Evolutionary conservation across 495 filamentous ascomycete genomes (phyloP).

Genomic region (Arthonia radiata): DNA sequence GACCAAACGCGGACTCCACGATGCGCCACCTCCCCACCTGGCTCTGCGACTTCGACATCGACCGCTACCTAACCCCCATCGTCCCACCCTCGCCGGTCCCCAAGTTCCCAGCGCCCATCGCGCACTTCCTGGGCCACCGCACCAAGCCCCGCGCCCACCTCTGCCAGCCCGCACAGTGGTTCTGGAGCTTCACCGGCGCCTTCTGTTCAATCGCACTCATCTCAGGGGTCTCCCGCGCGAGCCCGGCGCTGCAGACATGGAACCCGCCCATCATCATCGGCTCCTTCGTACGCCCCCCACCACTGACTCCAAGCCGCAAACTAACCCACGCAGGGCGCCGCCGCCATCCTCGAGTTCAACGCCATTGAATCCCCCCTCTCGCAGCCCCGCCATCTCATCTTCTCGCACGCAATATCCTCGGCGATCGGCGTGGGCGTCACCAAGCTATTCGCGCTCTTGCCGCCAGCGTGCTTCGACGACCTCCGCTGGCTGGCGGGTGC

Average conservation of each 20-base stretch:
- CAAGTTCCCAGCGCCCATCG: slow-evolving; percentile 19
- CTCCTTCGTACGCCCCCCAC: slow-evolving; percentile 11
- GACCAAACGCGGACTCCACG: too few species aligned
- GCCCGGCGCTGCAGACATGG: slow-evolving; percentile 13
- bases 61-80: slow-evolving; percentile 36
- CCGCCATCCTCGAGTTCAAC: slow-evolving; percentile 51
- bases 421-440: slow-evolving; percentile 38
- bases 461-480: slow-evolving; percentile 22
- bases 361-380: slow-evolving; percentile 64
- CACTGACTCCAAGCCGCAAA: not conserved
- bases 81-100: slow-evolving; percentile 26
- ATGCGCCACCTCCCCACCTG: too few species aligned
- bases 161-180: slow-evolving; percentile 24
- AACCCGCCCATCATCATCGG: slow-evolving; percentile 18
- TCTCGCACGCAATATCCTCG: slow-evolving; percentile 46
- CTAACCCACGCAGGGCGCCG: slow-evolving; percentile 34
- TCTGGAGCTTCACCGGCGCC: slow-evolving; percentile 29
- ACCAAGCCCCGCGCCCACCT: slow-evolving; percentile 8
- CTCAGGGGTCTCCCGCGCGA: slow-evolving; percentile 16
- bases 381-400: slow-evolving; percentile 53
- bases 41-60: too few species aligned
- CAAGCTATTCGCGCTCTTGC: slow-evolving; percentile 40
- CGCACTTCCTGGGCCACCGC: slow-evolving; percentile 28
- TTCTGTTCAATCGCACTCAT: slow-evolving; percentile 24
- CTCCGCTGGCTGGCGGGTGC: slow-evolving; percentile 44